Conservation (phyloP, 768 basidiomycete genomes). For the Heimioporus sp. region DNA sequence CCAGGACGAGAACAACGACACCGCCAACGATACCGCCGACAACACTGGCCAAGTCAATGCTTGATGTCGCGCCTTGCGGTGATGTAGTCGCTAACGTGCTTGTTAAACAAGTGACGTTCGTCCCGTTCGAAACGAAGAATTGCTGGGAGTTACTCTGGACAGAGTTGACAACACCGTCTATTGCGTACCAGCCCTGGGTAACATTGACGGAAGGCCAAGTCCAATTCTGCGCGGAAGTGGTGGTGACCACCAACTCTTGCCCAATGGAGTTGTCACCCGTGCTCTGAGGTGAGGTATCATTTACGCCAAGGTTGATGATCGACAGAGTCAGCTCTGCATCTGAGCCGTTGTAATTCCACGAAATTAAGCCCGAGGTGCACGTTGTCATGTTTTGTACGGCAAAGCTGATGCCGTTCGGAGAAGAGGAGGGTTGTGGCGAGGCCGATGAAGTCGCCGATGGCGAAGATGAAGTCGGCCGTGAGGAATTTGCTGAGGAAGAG, state of each 20-base stretch:
- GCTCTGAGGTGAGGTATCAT: constrained; percentile 17
- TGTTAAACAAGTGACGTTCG: constrained; percentile 35
- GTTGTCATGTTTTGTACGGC: constrained; percentile 32
- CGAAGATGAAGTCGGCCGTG: constrained; percentile 5
- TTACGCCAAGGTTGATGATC: constrained; percentile 40
- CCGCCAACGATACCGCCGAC: constrained; percentile 54
- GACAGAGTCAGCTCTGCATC: constrained; percentile 30
- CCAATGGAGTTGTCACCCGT: constrained; percentile 8
- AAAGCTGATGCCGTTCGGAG: constrained; percentile 20
- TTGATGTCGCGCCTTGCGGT: constrained; percentile 16
- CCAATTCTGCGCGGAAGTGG: constrained; percentile 28
- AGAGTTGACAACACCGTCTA: constrained; percentile 21
- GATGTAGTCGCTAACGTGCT: constrained; percentile 12
- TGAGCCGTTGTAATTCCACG: constrained; percentile 42
- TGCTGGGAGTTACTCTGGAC: constrained; percentile 19
- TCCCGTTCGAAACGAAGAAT: constrained; percentile 39
- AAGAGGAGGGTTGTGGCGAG: constrained; percentile 14
- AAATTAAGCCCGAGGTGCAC: constrained; percentile 32
- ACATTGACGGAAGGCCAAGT: constrained; percentile 48
- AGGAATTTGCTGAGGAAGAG: constrained; percentile 3
- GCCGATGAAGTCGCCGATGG: constrained; percentile 7
- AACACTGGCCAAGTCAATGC: constrained; percentile 42
- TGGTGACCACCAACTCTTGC: constrained; percentile 23
- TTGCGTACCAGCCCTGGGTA: constrained; percentile 47
- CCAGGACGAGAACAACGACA: constrained; percentile 33